phyloP scores from a whole-genome alignment of 78 protist genomes.

The Dictyostelium purpureum region DNA sequence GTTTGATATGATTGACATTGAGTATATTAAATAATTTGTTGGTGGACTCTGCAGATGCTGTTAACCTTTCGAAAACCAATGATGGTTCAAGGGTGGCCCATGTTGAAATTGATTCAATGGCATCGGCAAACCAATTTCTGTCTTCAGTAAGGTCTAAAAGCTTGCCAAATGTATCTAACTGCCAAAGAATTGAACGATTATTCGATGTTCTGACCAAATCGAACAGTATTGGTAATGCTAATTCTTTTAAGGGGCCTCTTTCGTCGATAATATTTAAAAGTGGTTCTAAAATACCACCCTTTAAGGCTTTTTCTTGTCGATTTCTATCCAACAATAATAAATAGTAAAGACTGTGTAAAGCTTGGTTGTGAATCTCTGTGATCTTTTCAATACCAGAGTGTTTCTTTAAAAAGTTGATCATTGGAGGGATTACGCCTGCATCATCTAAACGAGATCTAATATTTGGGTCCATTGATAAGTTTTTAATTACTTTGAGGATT shows the following conservation, averaged over 20 bases:
- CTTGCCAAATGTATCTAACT: slow-evolving; percentile 33
- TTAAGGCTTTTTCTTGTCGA: slow-evolving; percentile 67
- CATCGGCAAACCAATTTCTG: slow-evolving; percentile 72
- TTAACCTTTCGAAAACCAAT: slow-evolving; percentile 13
- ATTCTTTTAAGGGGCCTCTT: slow-evolving; percentile 63
- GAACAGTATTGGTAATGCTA: slow-evolving; percentile 70
- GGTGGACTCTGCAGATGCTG: neutral
- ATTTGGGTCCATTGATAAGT: slow-evolving; percentile 64
- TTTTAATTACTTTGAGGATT: slow-evolving; percentile 46
- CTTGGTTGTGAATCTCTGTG: slow-evolving; percentile 58
- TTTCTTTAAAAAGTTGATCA: slow-evolving; percentile 8
- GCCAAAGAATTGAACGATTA: slow-evolving; percentile 22
- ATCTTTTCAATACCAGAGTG: slow-evolving; percentile 60
- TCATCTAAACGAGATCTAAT: slow-evolving; percentile 30
- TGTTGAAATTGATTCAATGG: slow-evolving; percentile 65
- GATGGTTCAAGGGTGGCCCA: slow-evolving; percentile 57
- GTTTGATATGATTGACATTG: slow-evolving; percentile 38
- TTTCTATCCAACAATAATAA: slow-evolving; percentile 35
- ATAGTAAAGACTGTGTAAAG: slow-evolving; percentile 42
- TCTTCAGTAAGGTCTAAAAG: slow-evolving; percentile 24
- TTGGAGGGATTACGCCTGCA: slow-evolving; percentile 27
- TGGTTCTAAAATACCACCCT: slow-evolving; percentile 40
- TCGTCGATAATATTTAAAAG: slow-evolving; percentile 18
- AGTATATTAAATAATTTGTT: slow-evolving; percentile 5
- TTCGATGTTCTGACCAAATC: slow-evolving; percentile 49